Percentiles rank a stretch among this genome's conserved stretches.
phyloP scores from a whole-genome alignment of 257 asterid species.

The Przewalskia tangutica region DNA sequence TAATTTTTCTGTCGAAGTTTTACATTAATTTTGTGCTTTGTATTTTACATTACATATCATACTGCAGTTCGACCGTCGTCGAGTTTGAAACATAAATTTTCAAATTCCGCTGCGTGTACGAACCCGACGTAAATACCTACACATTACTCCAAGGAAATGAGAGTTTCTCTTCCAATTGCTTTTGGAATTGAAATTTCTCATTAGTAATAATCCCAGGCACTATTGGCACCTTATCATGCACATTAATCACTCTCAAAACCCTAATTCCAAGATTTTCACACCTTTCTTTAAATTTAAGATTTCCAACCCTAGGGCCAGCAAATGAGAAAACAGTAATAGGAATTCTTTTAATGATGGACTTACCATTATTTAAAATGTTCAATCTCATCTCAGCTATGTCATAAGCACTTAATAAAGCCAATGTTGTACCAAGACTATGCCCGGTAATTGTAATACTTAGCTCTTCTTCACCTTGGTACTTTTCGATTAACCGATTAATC shows the following conservation, averaged over 20 bases:
- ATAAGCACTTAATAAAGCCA: conserved; percentile 60
- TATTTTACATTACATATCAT: no score
- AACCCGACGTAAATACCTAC: no score
- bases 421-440: conserved; percentile 75
- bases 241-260: conserved; percentile 42
- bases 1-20: no score
- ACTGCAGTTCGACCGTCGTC: no score
- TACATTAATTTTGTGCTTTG: no score
- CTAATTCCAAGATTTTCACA: conserved; percentile 54
- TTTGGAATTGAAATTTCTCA: conserved; percentile 56
- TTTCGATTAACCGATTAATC: conserved; percentile 44
- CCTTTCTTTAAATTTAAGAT: conserved; percentile 54
- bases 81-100: no score
- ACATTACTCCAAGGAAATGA: conserved; percentile 74
- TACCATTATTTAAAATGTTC: conserved; percentile 28
- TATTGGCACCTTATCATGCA: conserved; percentile 54
- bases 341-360: conserved; percentile 12
- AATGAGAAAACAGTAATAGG: conserved; percentile 55
- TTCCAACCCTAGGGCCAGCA: conserved; percentile 63
- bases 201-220: conserved; percentile 64
- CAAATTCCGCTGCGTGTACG: no score
- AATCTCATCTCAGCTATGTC: conserved; percentile 53
- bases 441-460: conserved; percentile 70
- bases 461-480: conserved; percentile 45
- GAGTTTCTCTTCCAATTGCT: conserved; percentile 35